phyloP scores from a whole-genome alignment of 2,329 filamentous ascomycete genomes.

The Meredithiella fracta region DNA sequence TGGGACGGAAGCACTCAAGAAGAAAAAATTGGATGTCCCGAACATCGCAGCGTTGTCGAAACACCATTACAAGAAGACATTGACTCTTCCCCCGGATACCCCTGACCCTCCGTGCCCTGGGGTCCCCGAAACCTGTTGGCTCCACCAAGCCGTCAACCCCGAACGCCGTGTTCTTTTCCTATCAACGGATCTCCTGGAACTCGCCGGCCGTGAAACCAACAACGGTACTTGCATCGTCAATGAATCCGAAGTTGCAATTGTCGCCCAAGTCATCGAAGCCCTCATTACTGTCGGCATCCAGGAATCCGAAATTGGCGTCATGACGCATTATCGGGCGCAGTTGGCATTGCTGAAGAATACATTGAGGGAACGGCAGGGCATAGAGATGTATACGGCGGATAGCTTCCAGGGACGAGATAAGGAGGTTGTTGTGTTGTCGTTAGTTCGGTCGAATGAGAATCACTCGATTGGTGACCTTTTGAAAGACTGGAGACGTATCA shows the following conservation, averaged over 20 bases:
- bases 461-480: constrained; percentile 78
- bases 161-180: constrained; percentile 65
- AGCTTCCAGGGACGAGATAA: constrained; percentile 96
- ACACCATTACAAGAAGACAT: constrained; percentile 38
- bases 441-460: constrained; percentile 73
- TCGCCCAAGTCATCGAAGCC: constrained; percentile 63
- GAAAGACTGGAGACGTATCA: constrained; percentile 82
- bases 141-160: constrained; percentile 54
- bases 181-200: constrained; percentile 65
- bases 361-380: constrained; percentile 41
- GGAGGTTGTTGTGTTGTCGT: constrained; percentile 71
- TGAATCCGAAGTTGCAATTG: constrained; percentile 59
- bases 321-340: constrained; percentile 92
- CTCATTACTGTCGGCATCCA: constrained; percentile 63
- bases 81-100: constrained; percentile 17
- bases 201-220: constrained; percentile 50
- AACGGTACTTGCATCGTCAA: constrained; percentile 82
- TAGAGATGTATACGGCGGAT: constrained; percentile 95
- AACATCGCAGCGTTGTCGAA: constrained; percentile 42
- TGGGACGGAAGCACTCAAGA: constrained; percentile 60
- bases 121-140: constrained; percentile 46
- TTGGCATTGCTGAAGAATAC: constrained; percentile 64
- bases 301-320: constrained; percentile 68
- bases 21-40: constrained; percentile 50
- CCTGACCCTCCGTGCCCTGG: constrained; percentile 17